A percentile compares a stretch with the other conserved stretches of the same genome.
phyloP scores from a whole-genome alignment of 1,284 basidiomycete genomes.

The Erythrobasidium hasegawianum region DNA sequence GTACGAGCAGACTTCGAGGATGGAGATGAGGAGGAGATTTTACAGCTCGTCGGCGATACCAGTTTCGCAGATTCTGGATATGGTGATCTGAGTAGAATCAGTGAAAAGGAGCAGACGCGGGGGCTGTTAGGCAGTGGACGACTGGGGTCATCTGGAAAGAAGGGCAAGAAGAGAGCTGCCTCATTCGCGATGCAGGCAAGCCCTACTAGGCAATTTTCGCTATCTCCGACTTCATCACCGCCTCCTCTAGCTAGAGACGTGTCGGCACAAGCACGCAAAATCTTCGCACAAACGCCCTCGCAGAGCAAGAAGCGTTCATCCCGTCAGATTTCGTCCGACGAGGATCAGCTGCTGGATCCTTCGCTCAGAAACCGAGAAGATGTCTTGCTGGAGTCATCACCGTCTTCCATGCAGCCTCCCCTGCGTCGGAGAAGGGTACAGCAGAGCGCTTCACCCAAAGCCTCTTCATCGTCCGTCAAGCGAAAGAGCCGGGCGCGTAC shows the following conservation, averaged over 20 bases:
- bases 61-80: slow-evolving; percentile 11
- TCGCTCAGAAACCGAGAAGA: not conserved
- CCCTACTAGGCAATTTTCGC: slow-evolving; percentile 14
- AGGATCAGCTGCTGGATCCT: too few relatives aligned
- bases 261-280: not conserved
- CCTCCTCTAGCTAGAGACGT: not conserved
- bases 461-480: too few relatives aligned
- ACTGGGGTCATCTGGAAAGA: not conserved
- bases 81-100: not conserved
- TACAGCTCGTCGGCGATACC: not conserved
- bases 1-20: not conserved
- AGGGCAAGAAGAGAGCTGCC: slow-evolving; percentile 4
- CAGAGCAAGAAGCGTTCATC: too few relatives aligned
- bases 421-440: too few relatives aligned
- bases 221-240: slow-evolving; percentile 26
- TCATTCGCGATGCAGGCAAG: slow-evolving; percentile 4
- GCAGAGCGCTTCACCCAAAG: too few relatives aligned
- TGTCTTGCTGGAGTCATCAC: not conserved
- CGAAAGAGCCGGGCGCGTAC: too few relatives aligned
- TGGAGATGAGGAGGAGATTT: not conserved
- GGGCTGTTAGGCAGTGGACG: not conserved
- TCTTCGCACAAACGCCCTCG: not conserved
- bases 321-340: too few relatives aligned
- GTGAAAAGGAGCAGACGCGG: not conserved
- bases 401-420: not conserved